phyloP scores from a whole-genome alignment of 2,329 filamentous ascomycete genomes.

The Paraconiothyrium brasiliense region DNA sequence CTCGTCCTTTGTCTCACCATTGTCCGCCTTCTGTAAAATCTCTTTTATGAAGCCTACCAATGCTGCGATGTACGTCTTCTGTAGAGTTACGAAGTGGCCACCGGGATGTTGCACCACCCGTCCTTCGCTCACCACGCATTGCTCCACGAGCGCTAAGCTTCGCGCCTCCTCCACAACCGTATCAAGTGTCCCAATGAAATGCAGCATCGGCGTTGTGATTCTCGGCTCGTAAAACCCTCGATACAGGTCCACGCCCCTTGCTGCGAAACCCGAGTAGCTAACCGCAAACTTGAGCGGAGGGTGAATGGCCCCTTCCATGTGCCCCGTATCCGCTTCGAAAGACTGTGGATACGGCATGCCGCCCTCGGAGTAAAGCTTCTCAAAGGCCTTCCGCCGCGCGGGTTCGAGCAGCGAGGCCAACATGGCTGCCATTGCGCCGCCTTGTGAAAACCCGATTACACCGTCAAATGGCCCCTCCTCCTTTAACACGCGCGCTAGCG shows the following conservation, averaged over 20 bases:
- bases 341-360: conserved; percentile 63
- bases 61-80: conserved; percentile 81
- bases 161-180: conserved; percentile 84
- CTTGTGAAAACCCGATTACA: conserved; percentile 49
- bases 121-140: conserved; percentile 63
- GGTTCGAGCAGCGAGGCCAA: conserved; percentile 76
- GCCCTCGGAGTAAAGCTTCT: conserved; percentile 45
- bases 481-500: conserved; percentile 61
- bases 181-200: conserved; percentile 85
- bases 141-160: conserved; percentile 72
- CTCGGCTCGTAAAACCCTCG: conserved; percentile 76
- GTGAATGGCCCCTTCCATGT: conserved; percentile 54
- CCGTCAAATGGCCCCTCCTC: conserved; percentile 48
- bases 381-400: conserved; percentile 60
- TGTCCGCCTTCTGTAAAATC: conserved; percentile 53
- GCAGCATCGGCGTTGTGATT: conserved; percentile 79
- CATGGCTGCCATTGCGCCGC: conserved; percentile 71
- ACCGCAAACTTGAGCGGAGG: conserved; percentile 74
- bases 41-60: conserved; percentile 76
- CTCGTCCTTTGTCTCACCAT: conserved; percentile 59
- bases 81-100: conserved; percentile 85
- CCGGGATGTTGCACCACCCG: conserved; percentile 79
- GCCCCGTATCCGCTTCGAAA: conserved; percentile 51
- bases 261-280: conserved; percentile 79
- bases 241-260: conserved; percentile 68